phyloP scores from a whole-genome alignment of 2,329 filamentous ascomycete species.

The Penicillium crustosum region DNA sequence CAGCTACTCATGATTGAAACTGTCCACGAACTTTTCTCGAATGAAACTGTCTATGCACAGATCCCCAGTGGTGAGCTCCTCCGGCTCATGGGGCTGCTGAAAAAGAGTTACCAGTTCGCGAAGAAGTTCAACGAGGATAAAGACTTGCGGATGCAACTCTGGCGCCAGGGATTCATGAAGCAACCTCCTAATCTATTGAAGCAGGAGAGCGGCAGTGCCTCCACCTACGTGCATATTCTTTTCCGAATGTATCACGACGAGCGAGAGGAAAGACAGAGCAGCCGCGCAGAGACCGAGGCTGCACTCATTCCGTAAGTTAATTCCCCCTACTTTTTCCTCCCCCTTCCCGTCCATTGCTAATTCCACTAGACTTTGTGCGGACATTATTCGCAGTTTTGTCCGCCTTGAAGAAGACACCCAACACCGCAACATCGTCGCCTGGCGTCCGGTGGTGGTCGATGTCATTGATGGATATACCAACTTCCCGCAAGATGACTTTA shows the following conservation, averaged over 20 bases:
- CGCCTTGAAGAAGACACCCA: conserved; percentile 92
- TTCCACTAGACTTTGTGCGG: conserved; percentile 69
- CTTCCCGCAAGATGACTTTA: conserved; percentile 79
- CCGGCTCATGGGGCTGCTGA: conserved; percentile 87
- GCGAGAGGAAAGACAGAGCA: conserved; percentile 75
- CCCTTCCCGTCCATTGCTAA: background rate
- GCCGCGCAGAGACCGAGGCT: conserved; percentile 78
- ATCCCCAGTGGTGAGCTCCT: conserved; percentile 90
- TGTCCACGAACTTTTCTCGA: conserved; percentile 97
- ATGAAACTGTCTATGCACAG: conserved; percentile 88
- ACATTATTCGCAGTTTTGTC: conserved; percentile 85
- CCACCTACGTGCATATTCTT: conserved; percentile 92
- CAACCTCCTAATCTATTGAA: conserved; percentile 97
- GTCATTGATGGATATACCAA: conserved; percentile 89
- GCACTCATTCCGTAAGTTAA: conserved; percentile 74
- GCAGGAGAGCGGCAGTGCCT: conserved; percentile 89
- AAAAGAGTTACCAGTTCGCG: conserved; percentile 95
- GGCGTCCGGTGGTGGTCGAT: conserved; percentile 95
- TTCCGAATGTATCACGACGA: conserved; percentile 97
- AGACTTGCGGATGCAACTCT: conserved; percentile 88
- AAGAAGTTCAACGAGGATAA: conserved; percentile 98
- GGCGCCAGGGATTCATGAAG: conserved; percentile 99
- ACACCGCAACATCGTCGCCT: conserved; percentile 93
- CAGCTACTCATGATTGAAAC: conserved; percentile 99
- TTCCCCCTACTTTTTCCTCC: background rate